Base-by-base conservation (phyloP, 2,329 filamentous ascomycete species). In the Trichoderma oligosporum region DNA sequence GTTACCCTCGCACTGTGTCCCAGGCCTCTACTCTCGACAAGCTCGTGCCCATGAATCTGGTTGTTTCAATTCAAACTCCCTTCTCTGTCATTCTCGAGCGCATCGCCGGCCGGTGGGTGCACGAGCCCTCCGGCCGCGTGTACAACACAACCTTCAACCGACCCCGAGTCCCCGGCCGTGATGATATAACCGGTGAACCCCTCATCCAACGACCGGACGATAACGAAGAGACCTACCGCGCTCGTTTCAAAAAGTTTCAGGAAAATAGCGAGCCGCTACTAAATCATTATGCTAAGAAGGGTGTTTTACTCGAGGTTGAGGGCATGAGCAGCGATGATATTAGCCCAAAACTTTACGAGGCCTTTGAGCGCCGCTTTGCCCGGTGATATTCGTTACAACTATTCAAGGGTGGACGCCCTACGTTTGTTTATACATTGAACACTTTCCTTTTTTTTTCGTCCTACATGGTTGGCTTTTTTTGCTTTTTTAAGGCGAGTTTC, bases 141-240 rank as follows among this genome's bases (percentile, higher is more conserved):
- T 99, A 99, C 78, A 99, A 99, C 71, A 95, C 91, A 2, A 86
- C 86, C 0, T 99, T 96, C 77, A 91, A 97, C 68, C 82, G 88
- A 7, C 94, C 94, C 1, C 87, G 86, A 63, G 84, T 92, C 1
- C 74, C 84, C 0, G 93, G 94, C 24, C 83, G 80, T 63, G 94
- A 99, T 73, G 94, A 99, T 71, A 69, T 97, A 46, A 99, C 94
- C 0, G 94, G 94, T 14, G 94, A 99, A 70, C 78, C 81, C 20
- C 79, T 99, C 61, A 86, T 88, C 4, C 88, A 95, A 70, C 81
- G 94, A 56, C 79, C 86, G 7, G 94, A 99, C 68, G 94, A 99
- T 69, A 87, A 85, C 57, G 87, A 94, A 64, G 87, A 90, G 47
- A 88, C 93, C 14, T 99, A 95, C 82, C 86, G 86, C 64, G 80